These are phyloP conservation scores for Backusella tuberculispora DNA, from an alignment of 192 early-diverging fungal genomes.

Conservation along the genomic window DNA sequence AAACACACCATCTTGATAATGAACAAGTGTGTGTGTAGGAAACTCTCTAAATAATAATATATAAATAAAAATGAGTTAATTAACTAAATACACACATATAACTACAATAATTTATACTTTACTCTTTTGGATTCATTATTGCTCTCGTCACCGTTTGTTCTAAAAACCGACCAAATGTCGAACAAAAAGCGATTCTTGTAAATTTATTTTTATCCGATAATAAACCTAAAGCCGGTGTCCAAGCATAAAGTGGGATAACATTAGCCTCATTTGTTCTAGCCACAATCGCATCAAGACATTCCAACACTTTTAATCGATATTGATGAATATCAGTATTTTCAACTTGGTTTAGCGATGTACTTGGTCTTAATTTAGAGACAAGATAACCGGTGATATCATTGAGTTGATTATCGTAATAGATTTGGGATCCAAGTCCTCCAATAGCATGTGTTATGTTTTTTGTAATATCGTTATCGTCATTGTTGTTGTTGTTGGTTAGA, in stretches of 20 bases:
- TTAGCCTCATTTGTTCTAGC: not conserved
- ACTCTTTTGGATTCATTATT: not conserved
- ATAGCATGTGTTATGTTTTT: conserved; percentile 25
- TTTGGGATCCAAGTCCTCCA: conserved; percentile 54
- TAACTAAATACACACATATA: not conserved
- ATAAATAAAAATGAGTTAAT: not conserved
- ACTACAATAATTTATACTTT: not conserved
- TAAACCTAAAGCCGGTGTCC: conserved; percentile 27
- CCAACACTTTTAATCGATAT: conserved; percentile 45
- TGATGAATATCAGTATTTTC: conserved; percentile 44
- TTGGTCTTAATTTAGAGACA: conserved; percentile 43
- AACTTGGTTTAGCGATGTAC: conserved; percentile 34
- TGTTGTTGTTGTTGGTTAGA: conserved; percentile 39
- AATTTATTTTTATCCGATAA: conserved; percentile 14
- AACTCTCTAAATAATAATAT: not conserved
- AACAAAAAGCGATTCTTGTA: conserved; percentile 39
- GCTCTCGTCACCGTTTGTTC: not conserved
- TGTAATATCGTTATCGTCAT: not conserved
- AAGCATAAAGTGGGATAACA: conserved; percentile 20
- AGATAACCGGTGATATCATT: conserved; percentile 59
- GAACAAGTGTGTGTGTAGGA: conserved; percentile 17
- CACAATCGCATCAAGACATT: conserved; percentile 40
- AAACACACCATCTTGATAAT: conserved; percentile 30
- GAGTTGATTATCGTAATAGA: conserved; percentile 60
- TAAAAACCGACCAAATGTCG: not conserved